phyloP scores from a whole-genome alignment of 192 early-diverging fungal genomes.

The Paraglomus occultum region DNA sequence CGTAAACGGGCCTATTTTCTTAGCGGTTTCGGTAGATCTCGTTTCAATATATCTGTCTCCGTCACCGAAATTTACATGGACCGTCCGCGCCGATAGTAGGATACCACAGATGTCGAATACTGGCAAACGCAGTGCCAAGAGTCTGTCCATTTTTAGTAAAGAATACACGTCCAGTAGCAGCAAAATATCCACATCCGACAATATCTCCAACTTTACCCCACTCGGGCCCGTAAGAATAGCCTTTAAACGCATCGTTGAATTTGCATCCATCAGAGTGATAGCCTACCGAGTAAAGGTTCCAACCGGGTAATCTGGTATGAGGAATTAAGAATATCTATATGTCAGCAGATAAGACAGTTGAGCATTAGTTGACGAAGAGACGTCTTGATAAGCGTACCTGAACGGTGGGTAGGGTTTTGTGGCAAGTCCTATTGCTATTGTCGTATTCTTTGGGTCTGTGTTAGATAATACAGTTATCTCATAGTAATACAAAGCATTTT shows the following conservation, averaged over 20 bases:
- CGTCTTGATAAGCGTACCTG: not conserved
- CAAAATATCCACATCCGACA: slow-evolving; percentile 37
- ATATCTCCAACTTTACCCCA: slow-evolving; percentile 31
- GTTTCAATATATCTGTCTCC: not conserved
- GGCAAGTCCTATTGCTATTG: not conserved
- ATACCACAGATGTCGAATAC: slow-evolving; percentile 18
- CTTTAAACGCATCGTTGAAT: not conserved
- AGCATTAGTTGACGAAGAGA: not conserved
- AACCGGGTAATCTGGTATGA: not conserved
- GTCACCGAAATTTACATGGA: slow-evolving; percentile 21
- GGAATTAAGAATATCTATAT: not conserved
- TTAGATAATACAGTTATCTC: not conserved
- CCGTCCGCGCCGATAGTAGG: slow-evolving; percentile 33
- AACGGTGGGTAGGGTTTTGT: slow-evolving; percentile 1
- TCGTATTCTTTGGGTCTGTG: not conserved
- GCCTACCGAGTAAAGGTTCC: not conserved
- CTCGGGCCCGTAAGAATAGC: not conserved
- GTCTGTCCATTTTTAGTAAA: slow-evolving; percentile 29
- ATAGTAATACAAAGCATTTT: not conserved
- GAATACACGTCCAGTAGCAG: slow-evolving; percentile 22
- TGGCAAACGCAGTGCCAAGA: slow-evolving; percentile 4
- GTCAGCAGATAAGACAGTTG: not conserved
- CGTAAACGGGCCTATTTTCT: too few species aligned
- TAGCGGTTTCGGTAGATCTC: not conserved
- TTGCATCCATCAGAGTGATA: slow-evolving; percentile 9